Percentiles rank a stretch among this genome's conserved stretches.
Evolutionary conservation across 441 rosid species (phyloP).

Genomic region (Monsonia emarginata): DNA sequence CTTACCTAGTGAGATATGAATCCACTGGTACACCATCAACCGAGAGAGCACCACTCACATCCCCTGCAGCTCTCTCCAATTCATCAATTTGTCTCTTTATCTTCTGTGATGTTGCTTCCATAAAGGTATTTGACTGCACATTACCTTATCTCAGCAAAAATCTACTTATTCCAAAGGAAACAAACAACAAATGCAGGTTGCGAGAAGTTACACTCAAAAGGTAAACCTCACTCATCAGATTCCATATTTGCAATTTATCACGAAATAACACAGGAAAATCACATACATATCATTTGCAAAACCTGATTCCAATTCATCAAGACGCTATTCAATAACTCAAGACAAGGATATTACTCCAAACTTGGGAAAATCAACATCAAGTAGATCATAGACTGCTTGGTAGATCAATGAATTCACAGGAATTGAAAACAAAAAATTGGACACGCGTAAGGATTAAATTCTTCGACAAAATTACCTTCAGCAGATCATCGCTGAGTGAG

Average conservation of each 20-base stretch:
- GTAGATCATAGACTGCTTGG: slow-evolving; percentile 11
- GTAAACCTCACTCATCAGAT: background rate
- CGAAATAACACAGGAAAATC: background rate
- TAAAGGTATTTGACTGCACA: slow-evolving; percentile 72
- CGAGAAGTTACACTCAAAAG: background rate
- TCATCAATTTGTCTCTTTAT: slow-evolving; percentile 97
- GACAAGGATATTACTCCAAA: background rate
- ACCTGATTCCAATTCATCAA: background rate
- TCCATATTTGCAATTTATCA: background rate
- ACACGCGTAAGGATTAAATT: background rate
- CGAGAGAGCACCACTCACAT: slow-evolving; percentile 68
- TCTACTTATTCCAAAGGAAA: background rate
- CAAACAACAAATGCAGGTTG: background rate
- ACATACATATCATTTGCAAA: background rate
- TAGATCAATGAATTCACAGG: background rate
- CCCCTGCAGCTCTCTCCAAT: slow-evolving; percentile 71
- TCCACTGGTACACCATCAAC: slow-evolving; percentile 95
- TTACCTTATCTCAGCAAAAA: background rate
- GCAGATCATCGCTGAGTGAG: slow-evolving; percentile 83
- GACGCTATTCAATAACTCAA: background rate
- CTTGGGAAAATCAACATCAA: background rate
- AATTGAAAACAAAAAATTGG: background rate
- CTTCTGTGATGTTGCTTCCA: slow-evolving; percentile 90
- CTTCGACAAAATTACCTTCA: slow-evolving; percentile 41
- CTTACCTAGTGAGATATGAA: slow-evolving; percentile 85